Base-by-base conservation (phyloP, 495 filamentous ascomycete species). In the Physcia stellaris region DNA sequence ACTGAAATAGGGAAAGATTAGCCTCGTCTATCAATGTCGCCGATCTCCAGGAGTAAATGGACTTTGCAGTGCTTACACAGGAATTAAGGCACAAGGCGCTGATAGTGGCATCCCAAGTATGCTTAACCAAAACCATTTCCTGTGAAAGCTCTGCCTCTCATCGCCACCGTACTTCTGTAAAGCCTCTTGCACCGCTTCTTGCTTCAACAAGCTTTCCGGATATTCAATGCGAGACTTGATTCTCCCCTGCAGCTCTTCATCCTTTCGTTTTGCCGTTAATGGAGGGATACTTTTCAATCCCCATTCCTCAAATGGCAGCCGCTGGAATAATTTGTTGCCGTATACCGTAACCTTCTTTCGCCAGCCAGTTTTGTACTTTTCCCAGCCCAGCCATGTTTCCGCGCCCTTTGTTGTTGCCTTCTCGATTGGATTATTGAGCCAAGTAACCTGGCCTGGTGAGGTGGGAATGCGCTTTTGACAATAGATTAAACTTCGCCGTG, bases 281-380 rank as follows among this genome's bases (percentile, higher is more conserved):
- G 90, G 82, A 3, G 90, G 90, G 26, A 98, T 80, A 37, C 84
- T 88, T 60, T 96, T 96, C 33, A 98, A 63, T 0, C 84, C 88
- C 80, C 90, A 99, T 80, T 99, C 90, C 61, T 95, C 83, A 56
- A 80, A 94, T 2, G 88, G 84, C 48, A 99, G 87, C 28, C 84
- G 73, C 50, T 80, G 79, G 36, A 96, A 70, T 7, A 82, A 70
- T 20, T 73, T 66, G 63, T 96, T 95, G 20, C 92, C 90, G 56
- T 87, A 90, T 37, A 66, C 66, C 16, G 87, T 87, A 21, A 94
- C 64, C 42, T 69, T 71, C 46, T 81, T 85, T 61, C 95, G 83
- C 90, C 88, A 96, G 23, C 80, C 78, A 34, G 65, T 66, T 3
- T 90, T 79, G 41, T 77, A 75, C 51, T 77, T 77, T 57, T 96